Evolutionary conservation across 2,329 filamentous ascomycete genomes (phyloP).

Genomic region (Penicillium sp.): DNA sequence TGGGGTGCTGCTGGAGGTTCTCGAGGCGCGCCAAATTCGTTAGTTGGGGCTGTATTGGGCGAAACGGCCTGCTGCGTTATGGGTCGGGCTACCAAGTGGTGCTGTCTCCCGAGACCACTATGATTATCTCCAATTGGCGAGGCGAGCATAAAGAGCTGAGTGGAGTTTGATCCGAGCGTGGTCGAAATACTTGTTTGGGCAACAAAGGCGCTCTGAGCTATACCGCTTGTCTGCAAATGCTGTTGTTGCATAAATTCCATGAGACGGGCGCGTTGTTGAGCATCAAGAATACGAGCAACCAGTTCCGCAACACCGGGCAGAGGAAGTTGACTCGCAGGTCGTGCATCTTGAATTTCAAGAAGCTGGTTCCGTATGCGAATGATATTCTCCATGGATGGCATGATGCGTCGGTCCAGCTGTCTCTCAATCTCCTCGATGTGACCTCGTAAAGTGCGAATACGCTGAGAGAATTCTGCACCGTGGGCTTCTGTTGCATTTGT

Average conservation of each 20-base stretch:
- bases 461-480: neutral
- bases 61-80: neutral
- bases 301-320: constrained; percentile 26
- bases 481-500: neutral
- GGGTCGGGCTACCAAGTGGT: neutral
- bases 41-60: constrained; percentile 1
- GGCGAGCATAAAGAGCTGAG: neutral
- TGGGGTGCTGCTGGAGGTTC: constrained; percentile 1
- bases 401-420: constrained; percentile 28
- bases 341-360: constrained; percentile 35
- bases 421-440: constrained; percentile 31
- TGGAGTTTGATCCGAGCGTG: neutral
- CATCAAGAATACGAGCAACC: constrained; percentile 12
- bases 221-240: neutral
- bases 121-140: neutral
- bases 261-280: neutral
- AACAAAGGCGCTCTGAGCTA: neutral
- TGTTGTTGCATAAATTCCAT: neutral
- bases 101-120: neutral
- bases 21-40: constrained; percentile 7
- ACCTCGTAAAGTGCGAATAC: constrained; percentile 9
- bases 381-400: constrained; percentile 34
- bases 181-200: neutral
- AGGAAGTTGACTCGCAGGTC: constrained; percentile 27
- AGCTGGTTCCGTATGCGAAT: constrained; percentile 32